These are phyloP conservation scores for Entamoeba nuttalli DNA, from an alignment of 208 protist species.

Conservation along the genomic window DNA sequence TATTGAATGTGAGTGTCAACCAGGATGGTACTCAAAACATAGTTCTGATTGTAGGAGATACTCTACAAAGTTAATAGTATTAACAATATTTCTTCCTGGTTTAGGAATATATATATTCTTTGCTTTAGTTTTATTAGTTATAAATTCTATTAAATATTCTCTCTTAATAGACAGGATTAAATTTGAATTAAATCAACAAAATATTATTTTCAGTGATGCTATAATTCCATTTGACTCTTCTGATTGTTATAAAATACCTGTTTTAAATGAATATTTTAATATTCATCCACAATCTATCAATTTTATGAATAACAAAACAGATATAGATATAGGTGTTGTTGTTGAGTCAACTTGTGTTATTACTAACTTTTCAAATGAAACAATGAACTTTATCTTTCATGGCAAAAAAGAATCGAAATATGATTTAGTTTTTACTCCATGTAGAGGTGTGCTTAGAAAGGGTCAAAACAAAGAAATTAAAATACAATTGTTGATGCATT, in stretches of 20 bases:
- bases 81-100: not conserved
- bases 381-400: not conserved
- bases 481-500: not conserved
- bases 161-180: not conserved
- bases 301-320: not conserved
- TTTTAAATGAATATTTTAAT: not conserved
- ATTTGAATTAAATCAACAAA: no score
- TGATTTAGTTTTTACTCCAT: not conserved
- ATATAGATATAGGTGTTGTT: not conserved
- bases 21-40: not conserved
- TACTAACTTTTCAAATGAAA: not conserved
- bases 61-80: not conserved
- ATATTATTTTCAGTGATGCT: no score
- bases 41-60: not conserved
- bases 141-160: not conserved
- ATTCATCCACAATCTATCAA: not conserved
- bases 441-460: not conserved
- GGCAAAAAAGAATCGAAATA: not conserved
- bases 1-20: not conserved
- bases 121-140: not conserved
- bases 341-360: not conserved
- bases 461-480: not conserved
- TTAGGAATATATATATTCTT: not conserved
- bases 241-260: not conserved
- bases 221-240: not conserved